phyloP scores from a whole-genome alignment of 176 grass and related monocot genomes.

The bread wheat (Triticum aestivum) region IWGSC_CS_RefSeq_v2.1 NC_057794.1:296991877-296992376 shows the following conservation, averaged over 20 bases:
- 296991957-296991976: neutral
- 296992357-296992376: too few relatives aligned
- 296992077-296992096: neutral
- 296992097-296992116: neutral
- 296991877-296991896: slow-evolving; percentile 42
- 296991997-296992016: slow-evolving; percentile 60
- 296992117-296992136: neutral
- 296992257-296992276: too few relatives aligned
- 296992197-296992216: too few relatives aligned
- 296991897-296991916: slow-evolving; percentile 28
- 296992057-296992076: neutral
- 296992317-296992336: too few relatives aligned
- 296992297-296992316: too few relatives aligned
- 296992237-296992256: too few relatives aligned
- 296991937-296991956: neutral
- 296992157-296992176: neutral
- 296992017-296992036: neutral
- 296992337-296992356: too few relatives aligned
- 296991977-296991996: slow-evolving; percentile 49
- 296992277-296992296: too few relatives aligned
- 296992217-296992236: too few relatives aligned
- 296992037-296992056: slow-evolving; percentile 13
- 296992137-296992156: neutral
- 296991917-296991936: slow-evolving; percentile 14
- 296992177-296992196: neutral